A percentile compares a stretch with the other conserved stretches of the same genome.
These are phyloP conservation scores for Angophora floribunda DNA, from an alignment of 345 rosid species.

Conservation along the genomic window DNA sequence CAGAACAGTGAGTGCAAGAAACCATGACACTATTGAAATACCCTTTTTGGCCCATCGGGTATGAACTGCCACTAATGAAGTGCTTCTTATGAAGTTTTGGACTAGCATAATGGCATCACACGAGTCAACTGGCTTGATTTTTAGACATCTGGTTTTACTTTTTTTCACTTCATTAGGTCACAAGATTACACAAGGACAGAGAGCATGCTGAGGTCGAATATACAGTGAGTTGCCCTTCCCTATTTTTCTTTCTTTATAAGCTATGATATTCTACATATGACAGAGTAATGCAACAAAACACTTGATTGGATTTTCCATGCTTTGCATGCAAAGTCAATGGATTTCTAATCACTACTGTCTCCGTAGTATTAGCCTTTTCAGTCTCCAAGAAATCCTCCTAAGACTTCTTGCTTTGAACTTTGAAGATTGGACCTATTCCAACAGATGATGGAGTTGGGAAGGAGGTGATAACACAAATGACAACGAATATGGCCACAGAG, in stretches of 20 bases:
- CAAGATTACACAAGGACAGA: slow-evolving; percentile 73
- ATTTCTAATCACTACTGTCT: background rate
- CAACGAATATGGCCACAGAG: slow-evolving; percentile 66
- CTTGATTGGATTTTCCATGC: background rate
- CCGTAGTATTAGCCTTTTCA: background rate
- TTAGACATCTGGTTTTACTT: background rate
- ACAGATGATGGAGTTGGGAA: slow-evolving; percentile 43
- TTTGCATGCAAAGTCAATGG: background rate
- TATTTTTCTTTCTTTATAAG: background rate
- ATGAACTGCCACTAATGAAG: background rate
- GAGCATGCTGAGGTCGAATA: slow-evolving; percentile 83
- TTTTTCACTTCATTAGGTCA: slow-evolving; percentile 4
- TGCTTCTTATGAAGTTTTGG: background rate
- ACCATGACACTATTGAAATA: background rate
- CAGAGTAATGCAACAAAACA: background rate
- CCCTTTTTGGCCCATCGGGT: background rate
- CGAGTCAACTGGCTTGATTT: background rate
- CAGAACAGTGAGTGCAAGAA: background rate
- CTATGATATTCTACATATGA: background rate
- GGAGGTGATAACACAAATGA: slow-evolving; percentile 62
- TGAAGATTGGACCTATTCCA: slow-evolving; percentile 79
- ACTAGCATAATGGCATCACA: background rate
- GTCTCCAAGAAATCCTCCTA: background rate
- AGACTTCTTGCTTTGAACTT: background rate
- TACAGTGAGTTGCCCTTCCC: slow-evolving; percentile 40